These are phyloP conservation scores for Solanum bukasovii DNA, from an alignment of 257 asterid species.

Conservation along the genomic window DNA sequence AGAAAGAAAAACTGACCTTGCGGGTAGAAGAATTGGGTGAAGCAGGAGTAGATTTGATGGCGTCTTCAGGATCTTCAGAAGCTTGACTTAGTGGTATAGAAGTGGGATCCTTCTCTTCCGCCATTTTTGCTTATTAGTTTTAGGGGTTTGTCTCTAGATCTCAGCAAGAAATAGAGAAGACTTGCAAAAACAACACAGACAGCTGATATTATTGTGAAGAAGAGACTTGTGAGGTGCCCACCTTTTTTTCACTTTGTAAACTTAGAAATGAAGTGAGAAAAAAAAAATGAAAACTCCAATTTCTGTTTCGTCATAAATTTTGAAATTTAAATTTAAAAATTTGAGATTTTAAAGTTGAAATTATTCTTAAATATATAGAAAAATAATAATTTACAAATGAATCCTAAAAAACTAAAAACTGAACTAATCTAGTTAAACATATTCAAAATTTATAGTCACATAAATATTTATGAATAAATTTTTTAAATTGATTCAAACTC, in stretches of 20 bases:
- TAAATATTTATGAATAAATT: too few relatives aligned
- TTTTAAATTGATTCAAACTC: too few relatives aligned
- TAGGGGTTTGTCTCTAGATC: background rate
- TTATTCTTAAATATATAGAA: rapidly evolving
- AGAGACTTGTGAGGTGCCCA: background rate
- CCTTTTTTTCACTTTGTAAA: background rate
- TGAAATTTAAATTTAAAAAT: background rate
- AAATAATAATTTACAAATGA: too few relatives aligned
- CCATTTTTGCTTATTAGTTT: slow-evolving; percentile 24
- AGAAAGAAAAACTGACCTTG: slow-evolving; percentile 27
- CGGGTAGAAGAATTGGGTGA: slow-evolving; percentile 77
- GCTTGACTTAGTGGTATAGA: slow-evolving; percentile 79
- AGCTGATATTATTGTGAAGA: background rate
- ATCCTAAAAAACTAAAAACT: too few relatives aligned
- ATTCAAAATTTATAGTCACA: too few relatives aligned
- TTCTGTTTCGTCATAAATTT: background rate
- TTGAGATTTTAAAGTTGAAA: background rate
- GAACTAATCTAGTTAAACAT: background rate
- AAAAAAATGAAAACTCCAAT: too few relatives aligned
- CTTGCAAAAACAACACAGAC: background rate
- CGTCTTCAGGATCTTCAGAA: slow-evolving; percentile 68
- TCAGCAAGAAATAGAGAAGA: background rate
- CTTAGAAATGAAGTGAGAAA: background rate
- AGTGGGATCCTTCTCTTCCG: slow-evolving; percentile 82
- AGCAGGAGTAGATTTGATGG: slow-evolving; percentile 58